Base-by-base conservation (phyloP, 805 yeast species). In the Lipomyces chichibuensis region DNA sequence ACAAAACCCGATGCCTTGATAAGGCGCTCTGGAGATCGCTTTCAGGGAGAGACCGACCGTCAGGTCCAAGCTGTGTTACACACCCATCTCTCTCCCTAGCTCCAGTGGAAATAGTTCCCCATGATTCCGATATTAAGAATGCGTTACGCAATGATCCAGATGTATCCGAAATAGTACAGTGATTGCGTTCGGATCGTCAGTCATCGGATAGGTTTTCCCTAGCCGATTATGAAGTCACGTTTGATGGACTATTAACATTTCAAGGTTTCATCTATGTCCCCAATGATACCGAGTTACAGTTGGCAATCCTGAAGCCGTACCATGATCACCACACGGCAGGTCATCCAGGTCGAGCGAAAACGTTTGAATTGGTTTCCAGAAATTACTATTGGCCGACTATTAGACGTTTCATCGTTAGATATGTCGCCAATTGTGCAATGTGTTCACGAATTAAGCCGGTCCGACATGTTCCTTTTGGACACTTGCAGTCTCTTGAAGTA, bases 1-100 rank as follows among this genome's bases (percentile, higher is more conserved):
- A 27, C 32, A 6, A 72, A 56, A 13, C 69, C 73, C 33, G 73
- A 70, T 57, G 69, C 71, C 7, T 62, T 70, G 23, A 53, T 25
- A 4, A n/a, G 57, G 33, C 57, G 57, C 32, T 53, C 33, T 5
- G 57, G 57, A 4, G 32, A 53, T 27, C 57, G 57, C 29, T 6
- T 6, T 5, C 27, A 14, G 5, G n/a, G n/a, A n/a, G n/a, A n/a
- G n/a, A 25, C n/a, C 57, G 27, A 14, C 17, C 32, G 32, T 17
- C 20, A 23, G 33, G 4, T 25, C 57, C 27, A 29, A 14, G 29
- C 32, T 6, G 5, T 53, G 3, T 53, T 53, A 6, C 4, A 6
- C 5, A 25, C 25, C n/a, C 13, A 25, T 29, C n/a, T 14, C 9
- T 27, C 8, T 6, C 33, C 33, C n/a, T n/a, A 6, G 57, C 29